Percentiles rank a stretch among this genome's conserved stretches.
Conservation (phyloP, 202 grass and related monocot genomes). For the Tripidium arundinaceum region DNA sequence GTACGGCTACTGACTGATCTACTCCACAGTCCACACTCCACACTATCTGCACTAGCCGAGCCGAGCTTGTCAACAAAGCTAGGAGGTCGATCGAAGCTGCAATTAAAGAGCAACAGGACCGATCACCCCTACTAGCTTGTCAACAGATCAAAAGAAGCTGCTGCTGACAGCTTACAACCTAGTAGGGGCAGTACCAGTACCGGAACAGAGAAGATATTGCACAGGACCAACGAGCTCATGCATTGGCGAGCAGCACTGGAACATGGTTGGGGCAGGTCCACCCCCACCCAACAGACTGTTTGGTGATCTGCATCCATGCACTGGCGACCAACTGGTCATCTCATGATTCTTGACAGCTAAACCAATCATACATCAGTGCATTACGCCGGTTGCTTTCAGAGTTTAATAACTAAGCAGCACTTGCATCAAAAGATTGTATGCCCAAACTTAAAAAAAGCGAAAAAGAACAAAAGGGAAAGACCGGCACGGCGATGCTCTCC, state of each 20-base stretch:
- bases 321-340: conserved; percentile 11
- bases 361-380: conserved; percentile 13
- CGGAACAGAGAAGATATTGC: not conserved
- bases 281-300: conserved; percentile 45
- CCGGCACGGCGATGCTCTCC: not conserved
- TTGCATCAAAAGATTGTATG: not conserved
- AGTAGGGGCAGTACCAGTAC: not conserved
- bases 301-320: conserved; percentile 38
- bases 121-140: too few relatives aligned
- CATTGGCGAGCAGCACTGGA: not conserved
- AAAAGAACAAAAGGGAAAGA: not conserved
- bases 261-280: conserved; percentile 53
- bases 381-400: conserved; percentile 7
- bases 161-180: conserved; percentile 2
- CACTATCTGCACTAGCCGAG: not conserved
- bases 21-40: not conserved
- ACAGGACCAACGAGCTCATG: not conserved
- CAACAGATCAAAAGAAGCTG: not conserved
- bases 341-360: conserved; percentile 43
- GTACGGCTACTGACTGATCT: not conserved
- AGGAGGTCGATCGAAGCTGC: not conserved
- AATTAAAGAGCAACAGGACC: too few relatives aligned
- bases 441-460: not conserved
- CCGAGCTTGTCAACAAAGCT: too few relatives aligned
- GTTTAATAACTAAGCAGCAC: conserved; percentile 5